These are phyloP conservation scores for Annulohypoxylon nitens DNA, from an alignment of 495 filamentous ascomycete genomes.

Conservation along the genomic window DNA sequence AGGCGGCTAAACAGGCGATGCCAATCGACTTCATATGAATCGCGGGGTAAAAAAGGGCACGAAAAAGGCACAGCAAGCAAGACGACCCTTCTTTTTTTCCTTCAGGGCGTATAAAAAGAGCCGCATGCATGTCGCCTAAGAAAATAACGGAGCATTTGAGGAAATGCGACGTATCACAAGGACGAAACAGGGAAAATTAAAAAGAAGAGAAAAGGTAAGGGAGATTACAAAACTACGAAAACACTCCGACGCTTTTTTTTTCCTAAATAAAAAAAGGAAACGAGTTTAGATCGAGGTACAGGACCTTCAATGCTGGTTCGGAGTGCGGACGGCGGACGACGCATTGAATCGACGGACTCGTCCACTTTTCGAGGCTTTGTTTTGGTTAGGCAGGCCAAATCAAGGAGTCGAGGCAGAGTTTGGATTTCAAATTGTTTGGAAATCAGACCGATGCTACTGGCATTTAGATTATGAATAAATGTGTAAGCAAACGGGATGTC, in stretches of 20 bases:
- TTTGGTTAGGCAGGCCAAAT: background rate
- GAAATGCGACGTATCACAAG: background rate
- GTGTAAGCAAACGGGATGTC: slow-evolving; percentile 42
- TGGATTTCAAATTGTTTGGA: slow-evolving; percentile 47
- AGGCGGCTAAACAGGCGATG: slow-evolving; percentile 45
- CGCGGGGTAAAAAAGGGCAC: slow-evolving; percentile 39
- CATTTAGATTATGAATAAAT: slow-evolving; percentile 40
- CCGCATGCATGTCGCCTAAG: slow-evolving; percentile 25
- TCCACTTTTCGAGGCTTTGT: background rate
- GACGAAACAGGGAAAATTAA: slow-evolving; percentile 6
- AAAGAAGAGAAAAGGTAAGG: background rate
- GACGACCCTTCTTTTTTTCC: slow-evolving; percentile 15
- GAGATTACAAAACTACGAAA: background rate
- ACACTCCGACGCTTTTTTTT: background rate
- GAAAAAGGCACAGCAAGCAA: slow-evolving; percentile 3
- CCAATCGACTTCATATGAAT: slow-evolving; percentile 37
- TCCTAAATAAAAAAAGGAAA: background rate
- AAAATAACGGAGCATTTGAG: slow-evolving; percentile 14
- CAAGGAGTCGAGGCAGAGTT: background rate
- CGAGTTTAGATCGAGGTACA: background rate
- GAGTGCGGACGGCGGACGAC: too few relatives aligned
- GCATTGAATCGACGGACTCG: background rate
- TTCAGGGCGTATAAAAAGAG: slow-evolving; percentile 29
- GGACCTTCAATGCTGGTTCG: background rate
- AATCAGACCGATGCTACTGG: slow-evolving; percentile 32